Percentiles rank a stretch among this genome's conserved stretches.
phyloP scores from a whole-genome alignment of 2,329 filamentous ascomycete genomes.

The Oidium heveae region DNA sequence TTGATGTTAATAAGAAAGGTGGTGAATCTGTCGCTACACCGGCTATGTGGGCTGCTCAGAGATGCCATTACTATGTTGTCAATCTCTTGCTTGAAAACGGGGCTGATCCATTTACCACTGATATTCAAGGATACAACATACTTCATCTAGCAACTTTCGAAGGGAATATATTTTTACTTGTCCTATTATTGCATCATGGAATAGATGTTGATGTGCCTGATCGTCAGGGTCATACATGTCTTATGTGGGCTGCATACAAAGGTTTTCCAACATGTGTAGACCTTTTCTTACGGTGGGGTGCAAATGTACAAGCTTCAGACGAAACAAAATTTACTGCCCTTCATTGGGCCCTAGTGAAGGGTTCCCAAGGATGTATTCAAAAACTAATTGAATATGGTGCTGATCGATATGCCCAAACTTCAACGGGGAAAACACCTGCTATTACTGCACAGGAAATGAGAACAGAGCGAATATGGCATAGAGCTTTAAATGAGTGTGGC shows the following conservation, averaged over 20 bases:
- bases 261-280: conserved; percentile 83
- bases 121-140: conserved; percentile 93
- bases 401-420: conserved; percentile 74
- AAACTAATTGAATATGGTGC: conserved; percentile 91
- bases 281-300: conserved; percentile 79
- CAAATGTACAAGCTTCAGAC: conserved; percentile 71
- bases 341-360: conserved; percentile 92
- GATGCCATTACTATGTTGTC: conserved; percentile 90
- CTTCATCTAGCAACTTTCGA: conserved; percentile 93
- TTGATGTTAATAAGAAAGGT: conserved; percentile 83
- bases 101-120: conserved; percentile 75
- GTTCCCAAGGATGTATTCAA: conserved; percentile 66
- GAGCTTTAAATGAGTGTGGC: conserved; percentile 60
- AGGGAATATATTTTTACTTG: conserved; percentile 74
- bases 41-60: conserved; percentile 88
- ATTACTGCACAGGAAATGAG: conserved; percentile 79
- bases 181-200: conserved; percentile 78
- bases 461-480: conserved; percentile 56
- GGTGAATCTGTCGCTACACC: conserved; percentile 87
- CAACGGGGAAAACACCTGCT: conserved; percentile 71
- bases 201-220: conserved; percentile 85
- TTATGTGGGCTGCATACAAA: conserved; percentile 99
- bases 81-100: conserved; percentile 77
- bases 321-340: conserved; percentile 85
- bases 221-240: conserved; percentile 67